Percentiles rank a stretch among this genome's conserved stretches.
These are phyloP conservation scores for Carpinus viminea DNA, from an alignment of 306 rosid species.

Conservation along the genomic window DNA sequence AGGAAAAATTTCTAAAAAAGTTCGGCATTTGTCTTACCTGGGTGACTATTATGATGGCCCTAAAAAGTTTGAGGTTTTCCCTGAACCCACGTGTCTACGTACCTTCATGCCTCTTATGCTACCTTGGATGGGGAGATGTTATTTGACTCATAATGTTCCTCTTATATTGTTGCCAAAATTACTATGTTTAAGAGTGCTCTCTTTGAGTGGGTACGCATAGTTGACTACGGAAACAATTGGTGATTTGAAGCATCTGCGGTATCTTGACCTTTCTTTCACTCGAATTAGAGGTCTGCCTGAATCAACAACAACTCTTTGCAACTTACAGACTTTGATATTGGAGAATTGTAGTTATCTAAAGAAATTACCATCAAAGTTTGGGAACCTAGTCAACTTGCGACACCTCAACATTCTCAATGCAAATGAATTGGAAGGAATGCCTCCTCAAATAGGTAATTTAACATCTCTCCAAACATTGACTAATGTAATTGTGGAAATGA, in stretches of 20 bases:
- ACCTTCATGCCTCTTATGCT: slow-evolving; percentile 41
- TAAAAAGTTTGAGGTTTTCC: neutral
- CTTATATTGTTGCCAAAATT: neutral
- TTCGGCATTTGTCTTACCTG: neutral
- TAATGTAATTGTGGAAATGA: neutral
- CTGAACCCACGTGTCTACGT: slow-evolving; percentile 40
- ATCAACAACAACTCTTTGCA: neutral
- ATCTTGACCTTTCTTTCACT: neutral
- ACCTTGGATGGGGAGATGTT: slow-evolving; percentile 31
- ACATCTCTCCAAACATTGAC: neutral
- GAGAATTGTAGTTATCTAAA: neutral
- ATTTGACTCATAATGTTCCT: neutral
- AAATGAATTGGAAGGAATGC: neutral
- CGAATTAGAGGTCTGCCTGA: rapidly evolving
- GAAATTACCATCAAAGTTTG: neutral
- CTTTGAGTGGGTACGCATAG: neutral
- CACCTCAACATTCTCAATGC: neutral
- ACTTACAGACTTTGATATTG: slow-evolving; percentile 12
- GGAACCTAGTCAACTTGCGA: neutral
- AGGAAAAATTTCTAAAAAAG: neutral
- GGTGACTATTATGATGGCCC: neutral
- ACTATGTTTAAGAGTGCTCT: neutral
- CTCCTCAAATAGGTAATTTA: neutral
- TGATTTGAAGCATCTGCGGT: slow-evolving; percentile 5
- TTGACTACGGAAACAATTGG: neutral